A percentile compares a stretch with the other conserved stretches of the same genome.
phyloP scores from a whole-genome alignment of 257 asterid genomes.

The Cordia subcordata region DNA sequence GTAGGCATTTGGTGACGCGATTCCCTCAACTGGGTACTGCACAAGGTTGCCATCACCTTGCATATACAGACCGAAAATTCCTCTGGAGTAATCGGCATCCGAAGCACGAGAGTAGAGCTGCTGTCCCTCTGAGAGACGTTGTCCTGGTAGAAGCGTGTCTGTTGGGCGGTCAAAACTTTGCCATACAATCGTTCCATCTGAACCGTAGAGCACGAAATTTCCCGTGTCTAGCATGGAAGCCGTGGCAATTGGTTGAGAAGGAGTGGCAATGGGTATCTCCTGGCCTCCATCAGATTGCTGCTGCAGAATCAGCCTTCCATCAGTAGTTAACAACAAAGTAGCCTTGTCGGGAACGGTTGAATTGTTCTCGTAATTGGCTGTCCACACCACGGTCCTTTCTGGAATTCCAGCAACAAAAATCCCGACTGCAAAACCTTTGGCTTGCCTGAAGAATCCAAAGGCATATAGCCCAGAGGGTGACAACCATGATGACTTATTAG shows the following conservation, averaged over 20 bases:
- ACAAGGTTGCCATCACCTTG: slow-evolving; percentile 51
- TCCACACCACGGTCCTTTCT: slow-evolving; percentile 29
- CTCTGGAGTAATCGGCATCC: slow-evolving; percentile 17
- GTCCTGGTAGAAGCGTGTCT: slow-evolving; percentile 38
- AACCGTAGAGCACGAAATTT: slow-evolving; percentile 41
- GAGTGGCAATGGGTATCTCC: not conserved
- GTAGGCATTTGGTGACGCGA: slow-evolving; percentile 19
- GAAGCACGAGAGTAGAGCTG: slow-evolving; percentile 42
- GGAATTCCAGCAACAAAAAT: slow-evolving; percentile 10
- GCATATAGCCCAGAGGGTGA: slow-evolving; percentile 19
- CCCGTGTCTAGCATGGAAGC: slow-evolving; percentile 55
- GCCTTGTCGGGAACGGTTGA: slow-evolving; percentile 13
- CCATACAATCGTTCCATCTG: slow-evolving; percentile 27
- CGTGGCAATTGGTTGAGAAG: slow-evolving; percentile 6
- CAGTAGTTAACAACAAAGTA: slow-evolving; percentile 16
- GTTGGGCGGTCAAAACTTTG: slow-evolving; percentile 54
- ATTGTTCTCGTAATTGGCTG: slow-evolving; percentile 20
- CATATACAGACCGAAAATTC: slow-evolving; percentile 36
- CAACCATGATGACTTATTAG: slow-evolving; percentile 24
- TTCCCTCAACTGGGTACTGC: slow-evolving; percentile 25
- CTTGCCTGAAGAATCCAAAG: slow-evolving; percentile 21
- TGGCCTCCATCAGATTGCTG: slow-evolving; percentile 6
- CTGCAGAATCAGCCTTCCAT: slow-evolving; percentile 34
- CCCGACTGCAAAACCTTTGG: slow-evolving; percentile 21
- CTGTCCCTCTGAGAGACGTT: slow-evolving; percentile 13